Evolutionary conservation across 768 basidiomycete species (phyloP).

Genomic region (Lactarius sanguifluus): DNA sequence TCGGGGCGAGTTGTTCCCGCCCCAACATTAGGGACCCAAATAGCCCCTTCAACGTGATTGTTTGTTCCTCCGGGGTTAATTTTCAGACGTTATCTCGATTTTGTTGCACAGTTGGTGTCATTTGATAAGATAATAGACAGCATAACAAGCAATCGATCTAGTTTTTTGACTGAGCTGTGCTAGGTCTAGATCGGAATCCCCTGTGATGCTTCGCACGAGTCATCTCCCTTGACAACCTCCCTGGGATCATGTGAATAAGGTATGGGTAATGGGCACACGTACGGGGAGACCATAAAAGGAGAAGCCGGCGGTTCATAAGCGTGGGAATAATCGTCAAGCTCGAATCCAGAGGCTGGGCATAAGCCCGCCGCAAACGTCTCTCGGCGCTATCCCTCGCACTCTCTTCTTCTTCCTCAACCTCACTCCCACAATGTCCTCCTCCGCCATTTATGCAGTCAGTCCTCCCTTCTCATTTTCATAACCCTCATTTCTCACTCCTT

Average conservation of each 20-base stretch:
- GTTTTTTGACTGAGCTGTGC: neutral
- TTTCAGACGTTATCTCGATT: no score
- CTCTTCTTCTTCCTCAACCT: slow-evolving; percentile 26
- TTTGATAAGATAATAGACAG: neutral
- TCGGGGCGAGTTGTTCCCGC: neutral
- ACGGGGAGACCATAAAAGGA: slow-evolving; percentile 19
- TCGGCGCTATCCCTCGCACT: slow-evolving; percentile 26
- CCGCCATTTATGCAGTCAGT: slow-evolving; percentile 34
- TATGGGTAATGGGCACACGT: neutral
- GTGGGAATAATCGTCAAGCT: slow-evolving; percentile 13
- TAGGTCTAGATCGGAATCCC: neutral
- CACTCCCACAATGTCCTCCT: slow-evolving; percentile 32
- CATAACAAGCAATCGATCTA: neutral
- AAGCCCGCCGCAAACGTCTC: slow-evolving; percentile 25
- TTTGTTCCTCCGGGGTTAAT: no score
- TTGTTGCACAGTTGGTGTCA: neutral
- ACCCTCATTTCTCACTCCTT: neutral
- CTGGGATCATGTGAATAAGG: slow-evolving; percentile 2
- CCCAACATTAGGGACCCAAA: neutral
- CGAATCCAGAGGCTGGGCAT: slow-evolving; percentile 12
- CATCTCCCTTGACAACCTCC: neutral
- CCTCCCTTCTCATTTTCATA: slow-evolving; percentile 1
- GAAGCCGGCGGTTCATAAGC: slow-evolving; percentile 20
- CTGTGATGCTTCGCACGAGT: neutral
- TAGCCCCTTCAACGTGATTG: no score